Evolutionary conservation across 2,329 filamentous ascomycete genomes (phyloP).

Genomic region (Lasiodiplodia gonubiensis): DNA sequence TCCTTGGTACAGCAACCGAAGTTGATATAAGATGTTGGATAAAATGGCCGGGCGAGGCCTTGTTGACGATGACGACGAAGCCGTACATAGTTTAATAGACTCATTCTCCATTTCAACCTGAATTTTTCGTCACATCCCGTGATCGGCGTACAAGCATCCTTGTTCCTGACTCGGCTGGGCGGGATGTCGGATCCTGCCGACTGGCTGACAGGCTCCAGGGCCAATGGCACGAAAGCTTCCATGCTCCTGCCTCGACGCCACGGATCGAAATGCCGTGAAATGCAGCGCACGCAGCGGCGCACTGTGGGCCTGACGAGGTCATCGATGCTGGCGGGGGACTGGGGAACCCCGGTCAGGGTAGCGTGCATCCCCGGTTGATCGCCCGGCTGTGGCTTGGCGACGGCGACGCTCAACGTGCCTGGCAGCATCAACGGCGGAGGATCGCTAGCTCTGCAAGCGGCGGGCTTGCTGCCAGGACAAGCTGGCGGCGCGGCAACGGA

Average conservation of each 20-base stretch:
- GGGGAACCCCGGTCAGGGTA: constrained; percentile 13
- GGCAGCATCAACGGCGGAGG: neutral
- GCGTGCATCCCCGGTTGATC: constrained; percentile 27
- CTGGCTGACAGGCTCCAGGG: constrained; percentile 9
- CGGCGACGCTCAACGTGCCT: constrained; percentile 6
- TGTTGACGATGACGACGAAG: constrained; percentile 12
- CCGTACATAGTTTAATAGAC: constrained; percentile 17
- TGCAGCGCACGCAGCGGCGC: neutral
- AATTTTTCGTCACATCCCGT: neutral
- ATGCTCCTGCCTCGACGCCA: neutral
- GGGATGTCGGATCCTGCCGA: constrained; percentile 1
- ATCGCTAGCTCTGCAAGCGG: constrained; percentile 18
- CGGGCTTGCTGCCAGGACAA: neutral
- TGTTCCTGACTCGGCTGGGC: constrained; percentile 10
- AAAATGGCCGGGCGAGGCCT: constrained; percentile 18
- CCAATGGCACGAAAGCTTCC: neutral
- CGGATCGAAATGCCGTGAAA: neutral
- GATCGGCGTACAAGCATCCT: neutral
- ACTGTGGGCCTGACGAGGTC: neutral
- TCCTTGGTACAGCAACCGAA: neutral
- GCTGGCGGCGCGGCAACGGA: neutral
- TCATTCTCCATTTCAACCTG: neutral
- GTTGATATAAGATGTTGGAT: constrained; percentile 5
- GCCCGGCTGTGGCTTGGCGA: constrained; percentile 27
- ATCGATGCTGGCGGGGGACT: neutral